Conservation (phyloP, 2,329 filamentous ascomycete genomes). For the Penicillium verrucosum region DNA sequence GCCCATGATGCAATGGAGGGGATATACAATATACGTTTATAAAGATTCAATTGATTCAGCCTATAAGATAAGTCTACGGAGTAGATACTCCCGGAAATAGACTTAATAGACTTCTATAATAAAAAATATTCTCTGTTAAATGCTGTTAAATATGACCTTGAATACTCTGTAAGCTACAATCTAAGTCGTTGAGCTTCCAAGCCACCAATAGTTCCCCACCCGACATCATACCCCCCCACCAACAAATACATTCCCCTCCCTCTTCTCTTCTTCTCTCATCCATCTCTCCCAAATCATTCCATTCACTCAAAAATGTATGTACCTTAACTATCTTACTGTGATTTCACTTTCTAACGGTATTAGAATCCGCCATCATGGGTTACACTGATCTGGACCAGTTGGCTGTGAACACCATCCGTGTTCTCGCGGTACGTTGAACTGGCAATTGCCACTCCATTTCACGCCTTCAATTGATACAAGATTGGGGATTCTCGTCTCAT, state of each 20-base stretch:
- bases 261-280: conserved; percentile 20
- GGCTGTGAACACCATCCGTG: conserved; percentile 96
- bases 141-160: not conserved
- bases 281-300: conserved; percentile 16
- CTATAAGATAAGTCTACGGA: not conserved
- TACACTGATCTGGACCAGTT: conserved; percentile 84
- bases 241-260: conserved; percentile 29
- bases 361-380: conserved; percentile 64
- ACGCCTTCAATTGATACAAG: conserved; percentile 3
- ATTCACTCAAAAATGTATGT: conserved; percentile 17
- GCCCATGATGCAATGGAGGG: not conserved
- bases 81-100: not conserved
- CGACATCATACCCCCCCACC: conserved; percentile 34
- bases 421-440: conserved; percentile 75
- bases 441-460: not conserved
- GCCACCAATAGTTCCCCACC: conserved; percentile 1
- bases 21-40: no score
- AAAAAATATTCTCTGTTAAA: not conserved
- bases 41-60: not conserved
- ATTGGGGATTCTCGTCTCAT: not conserved
- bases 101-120: no score
- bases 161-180: not conserved
- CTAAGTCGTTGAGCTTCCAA: not conserved
- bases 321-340: not conserved
- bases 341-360: conserved; percentile 14